Percentiles rank a stretch among this genome's conserved stretches.
phyloP scores from a whole-genome alignment of 2,329 filamentous ascomycete genomes.

The Juglanconis juglandina region DNA sequence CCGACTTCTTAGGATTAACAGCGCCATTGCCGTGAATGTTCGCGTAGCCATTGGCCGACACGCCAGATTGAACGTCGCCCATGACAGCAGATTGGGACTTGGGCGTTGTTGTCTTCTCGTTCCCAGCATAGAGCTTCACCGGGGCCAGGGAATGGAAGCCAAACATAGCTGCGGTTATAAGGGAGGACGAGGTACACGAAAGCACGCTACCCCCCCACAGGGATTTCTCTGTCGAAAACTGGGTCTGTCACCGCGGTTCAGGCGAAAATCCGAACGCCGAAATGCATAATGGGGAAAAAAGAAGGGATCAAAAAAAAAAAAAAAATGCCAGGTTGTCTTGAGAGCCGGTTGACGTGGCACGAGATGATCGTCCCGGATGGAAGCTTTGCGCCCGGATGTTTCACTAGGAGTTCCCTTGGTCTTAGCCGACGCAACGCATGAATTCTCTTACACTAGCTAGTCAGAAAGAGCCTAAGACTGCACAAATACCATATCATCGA shows the following conservation, averaged over 20 bases:
- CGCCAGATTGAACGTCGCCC: not conserved
- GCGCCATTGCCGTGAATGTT: not conserved
- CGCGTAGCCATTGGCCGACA: not conserved
- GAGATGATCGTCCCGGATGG: not conserved
- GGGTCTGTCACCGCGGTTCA: not conserved
- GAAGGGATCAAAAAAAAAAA: not conserved
- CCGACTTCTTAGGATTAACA: not conserved
- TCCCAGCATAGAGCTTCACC: slow-evolving; percentile 2
- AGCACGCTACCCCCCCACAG: not conserved
- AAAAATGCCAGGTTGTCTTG: not conserved
- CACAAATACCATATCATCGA: not conserved
- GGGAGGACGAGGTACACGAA: not conserved
- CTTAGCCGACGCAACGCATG: slow-evolving; percentile 10
- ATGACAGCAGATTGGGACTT: not conserved
- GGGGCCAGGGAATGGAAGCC: slow-evolving; percentile 14
- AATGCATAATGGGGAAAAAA: not conserved
- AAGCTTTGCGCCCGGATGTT: slow-evolving; percentile 10
- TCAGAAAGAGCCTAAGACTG: not conserved
- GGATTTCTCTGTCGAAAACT: not conserved
- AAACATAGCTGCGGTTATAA: slow-evolving; percentile 4
- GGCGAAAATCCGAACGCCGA: not conserved
- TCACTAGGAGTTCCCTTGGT: slow-evolving; percentile 2
- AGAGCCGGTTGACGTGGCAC: slow-evolving; percentile 3
- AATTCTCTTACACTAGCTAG: slow-evolving; percentile 8
- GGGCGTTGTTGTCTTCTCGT: not conserved